Evolutionary conservation across 768 basidiomycete species (phyloP), one percentile per base, ranked within the genome.

Genomic region (Hemileccinum rubropunctum): DNA sequence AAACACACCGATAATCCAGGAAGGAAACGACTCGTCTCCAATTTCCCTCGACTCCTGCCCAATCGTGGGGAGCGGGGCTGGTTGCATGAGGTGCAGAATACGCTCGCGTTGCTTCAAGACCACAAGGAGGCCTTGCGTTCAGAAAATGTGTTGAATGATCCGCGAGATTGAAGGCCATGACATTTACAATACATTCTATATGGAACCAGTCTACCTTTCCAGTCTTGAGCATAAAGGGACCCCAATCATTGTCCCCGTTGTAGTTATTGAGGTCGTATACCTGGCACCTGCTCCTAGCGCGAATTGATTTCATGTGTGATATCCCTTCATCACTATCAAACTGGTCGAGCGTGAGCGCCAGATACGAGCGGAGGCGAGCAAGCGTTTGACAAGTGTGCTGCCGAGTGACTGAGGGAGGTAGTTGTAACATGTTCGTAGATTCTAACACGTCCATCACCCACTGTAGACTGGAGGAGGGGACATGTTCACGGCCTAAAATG

Each of bases 11-110:
- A 64, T 88, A 87, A 69, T 89, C 88, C 83, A 88, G 83, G 58
- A 86, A 89, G 52, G 80, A 87, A 17, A 89, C 80, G 52, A 83
- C 81, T 64, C 88, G 72, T 54, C 78, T 73, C 88, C 88, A 91
- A n/a, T 73, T 77, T 7, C 87, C 87, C 64, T 83, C 80, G 3
- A 88, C 76, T 11, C 86, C 86, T 17, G 86, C 86, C 88, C 88
- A 90, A 61, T 88, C 86, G 17, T 60, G 56, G 8, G 63, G 56
- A 34, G 57, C 33, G 37, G 64, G 63, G 36, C 65, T 59, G 9
- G 60, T 64, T 45, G 65, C 55, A 15, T 72, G 73, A 12, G 78
- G 77, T 10, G 81, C 80, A 15, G 81, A 82, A 56, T 78, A 76
- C n/a, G 77, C 70, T 9, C 81, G 69, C 10, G 76, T 73, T 6